Evolutionary conservation across 2,329 filamentous ascomycete genomes (phyloP).

Genomic region (Cladorrhinum sp.): DNA sequence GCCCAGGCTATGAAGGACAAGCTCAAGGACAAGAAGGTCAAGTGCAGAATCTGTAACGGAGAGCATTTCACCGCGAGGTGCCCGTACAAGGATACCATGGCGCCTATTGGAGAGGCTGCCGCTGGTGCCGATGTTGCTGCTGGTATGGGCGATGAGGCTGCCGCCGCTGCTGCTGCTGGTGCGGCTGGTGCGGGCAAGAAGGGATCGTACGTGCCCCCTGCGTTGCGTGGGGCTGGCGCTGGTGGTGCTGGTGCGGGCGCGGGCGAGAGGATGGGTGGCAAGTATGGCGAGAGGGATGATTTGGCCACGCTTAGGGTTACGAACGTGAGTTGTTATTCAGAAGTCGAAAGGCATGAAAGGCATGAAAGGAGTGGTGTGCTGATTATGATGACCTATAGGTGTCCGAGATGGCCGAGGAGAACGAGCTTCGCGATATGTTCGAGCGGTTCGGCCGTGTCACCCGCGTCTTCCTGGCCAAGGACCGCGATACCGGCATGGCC

Average conservation of each 20-base stretch:
- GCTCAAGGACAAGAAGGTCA: constrained; percentile 99
- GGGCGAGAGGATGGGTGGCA: constrained; percentile 82
- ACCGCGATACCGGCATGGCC: constrained; percentile 89
- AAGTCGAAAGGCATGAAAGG: too few species aligned
- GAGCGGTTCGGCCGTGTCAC: constrained; percentile 96
- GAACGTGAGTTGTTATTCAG: constrained; percentile 73
- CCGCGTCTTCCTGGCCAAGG: constrained; percentile 95
- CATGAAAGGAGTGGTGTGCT: background rate
- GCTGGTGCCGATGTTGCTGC: constrained; percentile 52
- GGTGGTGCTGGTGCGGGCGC: constrained; percentile 51
- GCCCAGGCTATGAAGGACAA: constrained; percentile 74
- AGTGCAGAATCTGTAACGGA: constrained; percentile 97
- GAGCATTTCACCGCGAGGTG: constrained; percentile 99
- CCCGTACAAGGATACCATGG: constrained; percentile 99
- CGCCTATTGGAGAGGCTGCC: constrained; percentile 69
- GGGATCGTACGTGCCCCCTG: constrained; percentile 90
- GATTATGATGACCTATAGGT: constrained; percentile 55
- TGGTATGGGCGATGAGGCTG: constrained; percentile 51
- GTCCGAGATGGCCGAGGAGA: constrained; percentile 94
- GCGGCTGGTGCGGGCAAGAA: constrained; percentile 64
- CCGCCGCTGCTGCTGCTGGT: constrained; percentile 41
- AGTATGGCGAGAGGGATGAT: constrained; percentile 92
- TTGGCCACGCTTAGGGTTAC: constrained; percentile 94
- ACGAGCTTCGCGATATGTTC: constrained; percentile 95
- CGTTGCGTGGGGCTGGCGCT: constrained; percentile 68